Evolutionary conservation across 1,284 basidiomycete species (phyloP).

Genomic region (Lentinus polychrous): DNA sequence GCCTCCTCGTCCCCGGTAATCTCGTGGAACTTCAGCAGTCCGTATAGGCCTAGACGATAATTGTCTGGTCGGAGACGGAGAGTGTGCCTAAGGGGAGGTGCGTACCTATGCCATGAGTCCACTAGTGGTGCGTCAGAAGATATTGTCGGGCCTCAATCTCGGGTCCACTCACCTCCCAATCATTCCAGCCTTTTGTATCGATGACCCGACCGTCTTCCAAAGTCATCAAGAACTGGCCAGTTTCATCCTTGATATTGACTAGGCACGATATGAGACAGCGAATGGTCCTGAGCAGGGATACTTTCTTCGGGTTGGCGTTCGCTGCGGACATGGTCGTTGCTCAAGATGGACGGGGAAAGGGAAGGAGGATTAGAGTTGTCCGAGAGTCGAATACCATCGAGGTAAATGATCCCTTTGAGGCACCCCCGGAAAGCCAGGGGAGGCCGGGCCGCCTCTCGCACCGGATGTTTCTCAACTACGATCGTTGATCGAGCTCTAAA

Average conservation of each 20-base stretch:
- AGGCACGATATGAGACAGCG: slow-evolving; percentile 46
- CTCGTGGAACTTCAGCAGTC: slow-evolving; percentile 37
- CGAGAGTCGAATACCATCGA: no score
- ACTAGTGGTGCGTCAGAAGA: slow-evolving; percentile 23
- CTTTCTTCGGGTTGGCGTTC: slow-evolving; percentile 28
- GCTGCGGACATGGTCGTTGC: slow-evolving; percentile 23
- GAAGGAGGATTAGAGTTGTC: background rate
- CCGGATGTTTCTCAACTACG: background rate
- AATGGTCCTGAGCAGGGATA: slow-evolving; percentile 30
- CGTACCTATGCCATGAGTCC: slow-evolving; percentile 53
- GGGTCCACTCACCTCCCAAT: slow-evolving; percentile 43
- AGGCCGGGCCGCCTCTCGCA: background rate
- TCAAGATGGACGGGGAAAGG: background rate
- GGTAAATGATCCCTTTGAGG: no score
- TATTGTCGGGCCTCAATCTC: background rate
- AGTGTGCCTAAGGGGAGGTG: slow-evolving; percentile 1
- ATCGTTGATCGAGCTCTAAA: background rate
- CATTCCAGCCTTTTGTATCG: slow-evolving; percentile 62
- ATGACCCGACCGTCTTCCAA: slow-evolving; percentile 52
- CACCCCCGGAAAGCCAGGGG: background rate
- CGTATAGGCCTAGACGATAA: slow-evolving; percentile 32
- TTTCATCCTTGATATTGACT: slow-evolving; percentile 54
- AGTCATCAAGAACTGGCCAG: slow-evolving; percentile 49
- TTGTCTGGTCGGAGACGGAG: background rate
- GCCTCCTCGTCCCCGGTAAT: slow-evolving; percentile 37